phyloP scores from a whole-genome alignment of 2,329 filamentous ascomycete species.

The Aspergillus niger region DNA sequence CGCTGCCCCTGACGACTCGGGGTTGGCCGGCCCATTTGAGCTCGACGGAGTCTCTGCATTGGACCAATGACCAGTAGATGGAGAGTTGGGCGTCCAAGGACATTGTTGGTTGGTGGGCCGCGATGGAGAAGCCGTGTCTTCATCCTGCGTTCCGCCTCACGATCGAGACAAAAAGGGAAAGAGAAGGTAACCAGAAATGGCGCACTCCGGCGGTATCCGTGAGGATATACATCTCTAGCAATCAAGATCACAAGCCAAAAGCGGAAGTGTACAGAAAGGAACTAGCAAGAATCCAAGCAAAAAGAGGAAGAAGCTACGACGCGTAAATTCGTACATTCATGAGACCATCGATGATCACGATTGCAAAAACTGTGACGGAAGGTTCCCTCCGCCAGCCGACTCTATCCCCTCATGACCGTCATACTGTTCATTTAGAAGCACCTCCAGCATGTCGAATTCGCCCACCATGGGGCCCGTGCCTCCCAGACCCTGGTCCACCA shows the following conservation, averaged over 20 bases:
- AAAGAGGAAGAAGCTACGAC: neutral
- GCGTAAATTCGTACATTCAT: neutral
- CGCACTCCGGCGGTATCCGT: neutral
- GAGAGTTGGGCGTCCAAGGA: too few relatives aligned
- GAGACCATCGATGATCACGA: constrained; percentile 7
- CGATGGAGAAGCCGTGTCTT: neutral
- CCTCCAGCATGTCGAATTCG: constrained; percentile 53
- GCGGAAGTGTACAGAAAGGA: too few relatives aligned
- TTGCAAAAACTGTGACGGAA: constrained; percentile 34
- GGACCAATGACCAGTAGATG: too few relatives aligned
- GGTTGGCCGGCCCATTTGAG: neutral
- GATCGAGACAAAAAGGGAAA: neutral
- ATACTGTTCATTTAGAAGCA: constrained; percentile 47
- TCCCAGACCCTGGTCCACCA: constrained; percentile 56
- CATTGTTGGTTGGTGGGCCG: neutral
- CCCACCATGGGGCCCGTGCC: constrained; percentile 65
- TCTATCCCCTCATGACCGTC: constrained; percentile 32
- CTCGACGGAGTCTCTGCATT: too few relatives aligned
- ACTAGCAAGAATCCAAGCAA: neutral
- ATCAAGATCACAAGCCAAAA: too few relatives aligned
- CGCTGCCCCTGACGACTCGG: neutral
- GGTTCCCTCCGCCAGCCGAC: constrained; percentile 11
- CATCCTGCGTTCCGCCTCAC: neutral
- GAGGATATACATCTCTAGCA: neutral
- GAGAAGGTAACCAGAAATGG: neutral